phyloP scores from a whole-genome alignment of 2,329 filamentous ascomycete genomes.

The Pseudogymnoascus sp. region DNA sequence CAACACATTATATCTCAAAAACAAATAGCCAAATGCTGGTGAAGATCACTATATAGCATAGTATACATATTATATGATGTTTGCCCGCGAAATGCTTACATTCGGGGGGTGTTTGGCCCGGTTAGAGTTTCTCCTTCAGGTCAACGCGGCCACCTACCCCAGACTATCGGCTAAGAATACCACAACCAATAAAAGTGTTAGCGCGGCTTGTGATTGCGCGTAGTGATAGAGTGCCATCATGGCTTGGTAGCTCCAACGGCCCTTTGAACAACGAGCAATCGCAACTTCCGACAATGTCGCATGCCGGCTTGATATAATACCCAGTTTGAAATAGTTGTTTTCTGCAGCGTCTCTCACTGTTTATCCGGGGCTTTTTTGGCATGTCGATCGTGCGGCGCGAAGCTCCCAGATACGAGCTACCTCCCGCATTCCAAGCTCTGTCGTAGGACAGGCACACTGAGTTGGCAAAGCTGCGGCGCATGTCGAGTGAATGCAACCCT shows the following conservation, averaged over 20 bases:
- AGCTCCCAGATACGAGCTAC: slow-evolving; percentile 7
- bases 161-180: slow-evolving; percentile 8
- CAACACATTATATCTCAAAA: neutral
- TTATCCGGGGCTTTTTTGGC: slow-evolving; percentile 1
- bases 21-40: neutral
- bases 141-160: neutral
- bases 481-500: slow-evolving; percentile 77
- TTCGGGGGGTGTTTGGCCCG: neutral
- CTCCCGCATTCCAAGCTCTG: slow-evolving; percentile 1
- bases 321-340: neutral
- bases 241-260: slow-evolving; percentile 2
- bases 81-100: neutral
- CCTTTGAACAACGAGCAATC: slow-evolving; percentile 1
- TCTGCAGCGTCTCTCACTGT: neutral
- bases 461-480: neutral
- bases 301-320: slow-evolving; percentile 8
- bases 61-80: neutral
- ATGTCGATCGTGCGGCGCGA: slow-evolving; percentile 8
- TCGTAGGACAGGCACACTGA: slow-evolving; percentile 1
- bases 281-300: slow-evolving; percentile 8
- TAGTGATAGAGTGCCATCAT: slow-evolving; percentile 7
- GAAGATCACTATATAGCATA: neutral
- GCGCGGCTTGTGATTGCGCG: slow-evolving; percentile 7
- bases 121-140: slow-evolving; percentile 6
- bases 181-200: slow-evolving; percentile 8